phyloP scores from a whole-genome alignment of 2,329 filamentous ascomycete genomes.

The Apiospora kogelbergensis region DNA sequence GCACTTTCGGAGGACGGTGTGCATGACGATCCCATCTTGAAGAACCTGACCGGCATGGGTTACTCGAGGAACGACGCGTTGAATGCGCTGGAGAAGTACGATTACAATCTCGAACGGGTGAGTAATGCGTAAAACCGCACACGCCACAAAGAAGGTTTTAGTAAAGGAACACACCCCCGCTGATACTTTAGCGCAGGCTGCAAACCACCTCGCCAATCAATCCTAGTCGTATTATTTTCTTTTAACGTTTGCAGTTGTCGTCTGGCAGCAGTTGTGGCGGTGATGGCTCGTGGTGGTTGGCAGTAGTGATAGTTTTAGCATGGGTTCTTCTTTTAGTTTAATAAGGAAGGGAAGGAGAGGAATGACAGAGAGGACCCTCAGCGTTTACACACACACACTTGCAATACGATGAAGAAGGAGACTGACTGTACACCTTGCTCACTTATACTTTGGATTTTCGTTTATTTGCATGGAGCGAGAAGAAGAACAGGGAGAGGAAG shows the following conservation, averaged over 20 bases:
- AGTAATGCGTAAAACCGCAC: conserved; percentile 32
- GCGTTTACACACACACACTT: background rate
- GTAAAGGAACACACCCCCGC: background rate
- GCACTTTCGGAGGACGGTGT: conserved; percentile 72
- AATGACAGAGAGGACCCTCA: background rate
- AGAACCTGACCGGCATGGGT: conserved; percentile 87
- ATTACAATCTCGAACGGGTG: conserved; percentile 95
- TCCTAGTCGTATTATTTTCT: background rate
- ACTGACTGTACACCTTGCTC: background rate
- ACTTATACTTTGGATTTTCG: background rate
- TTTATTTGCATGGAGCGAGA: background rate
- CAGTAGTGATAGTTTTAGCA: background rate
- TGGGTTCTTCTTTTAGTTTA: too few relatives aligned
- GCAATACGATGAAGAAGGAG: background rate
- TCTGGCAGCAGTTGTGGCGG: background rate
- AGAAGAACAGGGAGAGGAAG: background rate
- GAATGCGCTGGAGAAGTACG: conserved; percentile 84
- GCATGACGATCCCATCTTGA: conserved; percentile 89
- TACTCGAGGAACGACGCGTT: conserved; percentile 75
- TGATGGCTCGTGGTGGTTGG: background rate
- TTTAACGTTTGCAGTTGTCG: background rate
- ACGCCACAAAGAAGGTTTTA: background rate
- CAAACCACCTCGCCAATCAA: conserved; percentile 12
- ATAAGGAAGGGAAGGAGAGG: background rate
- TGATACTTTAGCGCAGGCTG: conserved; percentile 9